phyloP scores from a whole-genome alignment of 257 asterid species.

The Ilex aquifolium region DNA sequence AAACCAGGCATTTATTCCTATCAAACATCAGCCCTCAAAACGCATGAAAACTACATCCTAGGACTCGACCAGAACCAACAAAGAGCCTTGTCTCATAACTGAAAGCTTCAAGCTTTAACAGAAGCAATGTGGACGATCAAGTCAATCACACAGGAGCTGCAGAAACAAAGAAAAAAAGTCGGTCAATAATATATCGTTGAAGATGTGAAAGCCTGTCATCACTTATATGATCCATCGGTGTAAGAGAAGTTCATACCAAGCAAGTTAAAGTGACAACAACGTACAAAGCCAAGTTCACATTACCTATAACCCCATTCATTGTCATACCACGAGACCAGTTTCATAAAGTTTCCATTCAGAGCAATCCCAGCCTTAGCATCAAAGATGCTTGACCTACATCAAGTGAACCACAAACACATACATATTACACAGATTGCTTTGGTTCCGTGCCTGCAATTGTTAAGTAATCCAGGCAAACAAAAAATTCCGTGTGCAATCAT shows the following conservation, averaged over 20 bases:
- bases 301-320: conserved; percentile 78
- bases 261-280: no score
- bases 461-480: not conserved
- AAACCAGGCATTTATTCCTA: no score
- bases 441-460: no score
- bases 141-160: conserved; percentile 69
- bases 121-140: conserved; percentile 60
- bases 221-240: no score
- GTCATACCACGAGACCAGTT: conserved; percentile 72
- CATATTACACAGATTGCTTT: no score
- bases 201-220: no score
- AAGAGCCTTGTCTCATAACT: no score
- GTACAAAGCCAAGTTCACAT: not conserved
- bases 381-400: conserved; percentile 63
- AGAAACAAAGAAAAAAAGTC: not conserved
- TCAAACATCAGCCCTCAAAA: no score
- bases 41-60: no score
- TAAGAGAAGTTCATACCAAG: not conserved
- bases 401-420: not conserved
- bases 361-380: conserved; percentile 88
- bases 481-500: not conserved
- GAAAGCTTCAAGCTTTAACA: no score
- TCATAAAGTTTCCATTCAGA: conserved; percentile 51
- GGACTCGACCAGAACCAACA: no score
- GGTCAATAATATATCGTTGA: not conserved